Conservation (phyloP, 192 early-diverging fungal species). For the Umbelopsis ramanniana region DNA sequence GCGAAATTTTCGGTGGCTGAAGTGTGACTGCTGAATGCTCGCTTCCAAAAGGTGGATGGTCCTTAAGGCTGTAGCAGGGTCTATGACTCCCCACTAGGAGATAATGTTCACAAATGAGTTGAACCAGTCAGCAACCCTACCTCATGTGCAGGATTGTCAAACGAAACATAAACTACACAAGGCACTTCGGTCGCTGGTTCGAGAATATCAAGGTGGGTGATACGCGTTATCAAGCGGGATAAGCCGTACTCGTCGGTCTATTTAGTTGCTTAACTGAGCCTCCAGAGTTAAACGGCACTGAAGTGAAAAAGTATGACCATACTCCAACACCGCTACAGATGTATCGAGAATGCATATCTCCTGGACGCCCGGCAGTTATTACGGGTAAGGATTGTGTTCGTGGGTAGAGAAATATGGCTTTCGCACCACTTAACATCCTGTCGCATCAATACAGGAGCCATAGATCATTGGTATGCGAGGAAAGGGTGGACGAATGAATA, state of each 20-base stretch:
- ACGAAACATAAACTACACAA: neutral
- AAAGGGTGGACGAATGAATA: constrained; percentile 57
- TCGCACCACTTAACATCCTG: too few relatives aligned
- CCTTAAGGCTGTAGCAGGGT: too few relatives aligned
- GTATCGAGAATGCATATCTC: constrained; percentile 42
- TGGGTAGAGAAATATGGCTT: neutral
- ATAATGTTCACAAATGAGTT: neutral
- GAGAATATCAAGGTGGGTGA: constrained; percentile 34
- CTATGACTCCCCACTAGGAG: neutral
- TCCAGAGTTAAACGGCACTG: constrained; percentile 35
- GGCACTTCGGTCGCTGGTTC: constrained; percentile 6
- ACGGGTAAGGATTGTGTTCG: constrained; percentile 20
- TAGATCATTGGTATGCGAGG: constrained; percentile 48
- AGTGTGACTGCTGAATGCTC: neutral
- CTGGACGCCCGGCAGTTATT: constrained; percentile 51
- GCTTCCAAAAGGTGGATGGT: neutral
- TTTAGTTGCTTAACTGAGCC: neutral
- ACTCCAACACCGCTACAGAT: constrained; percentile 50
- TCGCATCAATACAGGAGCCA: constrained; percentile 21
- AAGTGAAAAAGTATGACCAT: constrained; percentile 17
- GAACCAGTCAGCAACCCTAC: neutral
- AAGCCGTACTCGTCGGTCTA: too few relatives aligned
- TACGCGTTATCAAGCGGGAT: too few relatives aligned
- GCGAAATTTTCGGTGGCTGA: neutral
- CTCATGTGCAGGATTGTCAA: neutral